Evolutionary conservation across 2,329 filamentous ascomycete genomes (phyloP), one percentile per base, ranked within the genome.

Genomic region (Cladophialophora bantiana): DNA sequence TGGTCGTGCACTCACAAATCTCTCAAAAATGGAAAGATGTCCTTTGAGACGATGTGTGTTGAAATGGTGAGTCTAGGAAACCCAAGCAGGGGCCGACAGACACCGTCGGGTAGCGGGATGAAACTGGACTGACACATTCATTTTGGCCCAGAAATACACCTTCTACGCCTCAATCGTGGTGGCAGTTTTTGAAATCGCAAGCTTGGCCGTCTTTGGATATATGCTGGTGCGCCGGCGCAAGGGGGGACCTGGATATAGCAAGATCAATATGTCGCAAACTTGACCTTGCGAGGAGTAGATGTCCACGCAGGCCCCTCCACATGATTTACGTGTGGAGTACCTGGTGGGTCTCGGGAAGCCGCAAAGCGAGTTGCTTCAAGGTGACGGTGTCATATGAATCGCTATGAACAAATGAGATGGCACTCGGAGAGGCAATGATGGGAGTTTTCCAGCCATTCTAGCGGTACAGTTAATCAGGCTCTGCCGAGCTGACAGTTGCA

Each of bases 31-130:
- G 58, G 64, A 12, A 66, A 62, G n/a, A 66, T 66, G 64, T 66
- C 64, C 7, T 66, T 62, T 40, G 53, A 66, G 38, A 38, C 38
- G 7, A 66, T 66, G 58, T 62, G 64, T 20, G 40, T 35, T 40
- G 50, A 62, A 52, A 61, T 66, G 71, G 4, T 75, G 67, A 31
- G 75, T 64, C 36, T n/a, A 2, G 18, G 7, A 36, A 15, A 9
- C 18, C 13, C 42, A 4, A 12, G 12, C 20, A 20, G 9, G 9
- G 13, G 4, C 12, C 9, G 7, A n/a, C n/a, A 18, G 2, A 31
- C 18, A 3, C 42, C 7, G 9, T 10, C 12, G 36, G 36, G 4
- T 9, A 13, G 10, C 2, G 10, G 36, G 36, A 40, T 10, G 13
- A 13, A 54, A 54, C 6, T 9, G 26, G 7, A 20, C 52, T 54